These are phyloP conservation scores for Gryganskiella cystojenkinii DNA, from an alignment of 192 early-diverging fungal genomes.

Conservation along the genomic window DNA sequence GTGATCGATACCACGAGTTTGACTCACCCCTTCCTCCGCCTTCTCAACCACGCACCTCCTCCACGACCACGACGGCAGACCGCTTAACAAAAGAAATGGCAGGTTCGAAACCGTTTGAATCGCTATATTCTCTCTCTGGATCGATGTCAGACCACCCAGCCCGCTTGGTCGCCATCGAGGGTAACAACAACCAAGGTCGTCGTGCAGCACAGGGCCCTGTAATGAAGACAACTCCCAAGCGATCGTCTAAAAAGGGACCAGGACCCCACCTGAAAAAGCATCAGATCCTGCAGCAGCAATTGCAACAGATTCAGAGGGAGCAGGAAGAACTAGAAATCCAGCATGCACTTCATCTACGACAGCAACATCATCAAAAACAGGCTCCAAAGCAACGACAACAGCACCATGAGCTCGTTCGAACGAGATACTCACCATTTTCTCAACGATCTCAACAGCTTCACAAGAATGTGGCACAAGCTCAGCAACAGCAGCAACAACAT, in stretches of 20 bases:
- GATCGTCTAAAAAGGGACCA: neutral
- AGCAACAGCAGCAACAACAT: neutral
- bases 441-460: neutral
- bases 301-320: constrained; percentile 36
- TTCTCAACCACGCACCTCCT: no score
- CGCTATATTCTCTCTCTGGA: no score
- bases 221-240: constrained; percentile 3
- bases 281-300: constrained; percentile 42
- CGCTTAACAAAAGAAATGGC: constrained; percentile 8
- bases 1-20: no score
- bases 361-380: neutral
- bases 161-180: neutral
- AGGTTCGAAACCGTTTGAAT: neutral
- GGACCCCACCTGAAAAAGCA: constrained; percentile 43
- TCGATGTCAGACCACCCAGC: no score
- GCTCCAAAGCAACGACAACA: neutral
- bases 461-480: no score
- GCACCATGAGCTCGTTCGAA: neutral
- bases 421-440: neutral
- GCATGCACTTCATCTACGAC: constrained; percentile 1
- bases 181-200: neutral
- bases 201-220: neutral
- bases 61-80: constrained; percentile 1
- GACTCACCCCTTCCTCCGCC: no score
- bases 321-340: constrained; percentile 31